phyloP scores from a whole-genome alignment of 2,329 filamentous ascomycete genomes.

The Colletotrichum australisinense region DNA sequence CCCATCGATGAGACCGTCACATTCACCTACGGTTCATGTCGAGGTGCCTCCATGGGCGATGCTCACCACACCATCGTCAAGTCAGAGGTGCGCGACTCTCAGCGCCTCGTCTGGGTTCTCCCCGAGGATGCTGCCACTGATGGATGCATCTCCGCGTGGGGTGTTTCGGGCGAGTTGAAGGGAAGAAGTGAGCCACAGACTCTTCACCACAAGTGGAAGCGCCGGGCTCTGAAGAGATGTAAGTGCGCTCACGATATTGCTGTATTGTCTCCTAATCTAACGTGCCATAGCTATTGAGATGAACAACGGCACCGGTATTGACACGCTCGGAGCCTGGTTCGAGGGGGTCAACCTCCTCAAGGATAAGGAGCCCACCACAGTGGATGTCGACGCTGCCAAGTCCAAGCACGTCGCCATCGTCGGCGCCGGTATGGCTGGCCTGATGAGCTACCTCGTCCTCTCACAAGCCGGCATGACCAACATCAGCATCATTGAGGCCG shows the following conservation, averaged over 20 bases:
- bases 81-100: slow-evolving; percentile 34
- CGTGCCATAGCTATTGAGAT: slow-evolving; percentile 52
- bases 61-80: slow-evolving; percentile 38
- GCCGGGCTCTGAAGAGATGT: slow-evolving; percentile 36
- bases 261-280: slow-evolving; percentile 36
- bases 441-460: slow-evolving; percentile 68
- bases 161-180: slow-evolving; percentile 42
- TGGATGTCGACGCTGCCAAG: slow-evolving; percentile 66
- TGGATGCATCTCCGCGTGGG: slow-evolving; percentile 56
- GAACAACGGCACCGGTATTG: slow-evolving; percentile 61
- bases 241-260: background rate
- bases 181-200: slow-evolving; percentile 50
- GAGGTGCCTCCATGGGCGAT: slow-evolving; percentile 24
- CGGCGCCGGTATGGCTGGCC: slow-evolving; percentile 73
- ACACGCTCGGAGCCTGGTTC: slow-evolving; percentile 70
- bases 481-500: slow-evolving; percentile 71
- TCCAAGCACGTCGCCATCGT: slow-evolving; percentile 71
- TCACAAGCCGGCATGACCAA: slow-evolving; percentile 67
- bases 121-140: slow-evolving; percentile 39
- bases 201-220: slow-evolving; percentile 42
- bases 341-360: slow-evolving; percentile 71
- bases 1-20: slow-evolving; percentile 36
- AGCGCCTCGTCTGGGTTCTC: slow-evolving; percentile 41
- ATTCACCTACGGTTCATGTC: slow-evolving; percentile 41
- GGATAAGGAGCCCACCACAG: slow-evolving; percentile 61